Evolutionary conservation across 2,329 filamentous ascomycete species (phyloP), one percentile per base, ranked within the genome.

Genomic region (Penicillium capsulatum): DNA sequence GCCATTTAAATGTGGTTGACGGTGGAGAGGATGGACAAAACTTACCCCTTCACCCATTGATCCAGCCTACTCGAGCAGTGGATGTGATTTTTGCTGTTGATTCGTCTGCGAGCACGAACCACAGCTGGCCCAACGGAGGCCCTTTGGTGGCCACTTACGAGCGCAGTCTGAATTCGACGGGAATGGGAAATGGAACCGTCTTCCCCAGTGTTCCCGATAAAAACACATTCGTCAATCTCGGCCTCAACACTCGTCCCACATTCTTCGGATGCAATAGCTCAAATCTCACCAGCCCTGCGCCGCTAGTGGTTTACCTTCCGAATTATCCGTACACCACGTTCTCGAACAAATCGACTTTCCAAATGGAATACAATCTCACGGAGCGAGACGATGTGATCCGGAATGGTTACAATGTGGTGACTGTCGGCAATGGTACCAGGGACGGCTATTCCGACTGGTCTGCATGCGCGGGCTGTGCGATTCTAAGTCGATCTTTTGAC

Each of bases 401-500:
- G 50, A 96, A 96, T 66, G 91, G 88, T n/a, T 90, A 84, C 68
- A 77, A 90, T 52, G 78, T 82, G 7, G 89, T 79, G 3, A 94
- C 89, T 0, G 81, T 83, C 70, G 86, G 79, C 37, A 95, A 95
- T 66, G 78, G 75, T 31, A 89, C 86, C 0, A 60, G 82, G 3
- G 83, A 92, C 59, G 51, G 65, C 3, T 22, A 28, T 28, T 28
- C 26, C 11, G 64, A 81, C 44, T 96, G 90, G 90, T 73, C 83
- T 1, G 74, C 79, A 4, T 96, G 90, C 53, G 81, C 94, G 5
- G 86, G 81, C 15, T 96, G 90, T 64, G 90, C 89, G 3, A 80
- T 92, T 31, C 72, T 96, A 8, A 78, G 76, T 40, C 77, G 90
- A 44, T 86, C 81, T 55, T 76, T 91, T 50, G 71, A 78, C 40